phyloP scores from a whole-genome alignment of 345 rosid species.

The Populus nigra region DNA sequence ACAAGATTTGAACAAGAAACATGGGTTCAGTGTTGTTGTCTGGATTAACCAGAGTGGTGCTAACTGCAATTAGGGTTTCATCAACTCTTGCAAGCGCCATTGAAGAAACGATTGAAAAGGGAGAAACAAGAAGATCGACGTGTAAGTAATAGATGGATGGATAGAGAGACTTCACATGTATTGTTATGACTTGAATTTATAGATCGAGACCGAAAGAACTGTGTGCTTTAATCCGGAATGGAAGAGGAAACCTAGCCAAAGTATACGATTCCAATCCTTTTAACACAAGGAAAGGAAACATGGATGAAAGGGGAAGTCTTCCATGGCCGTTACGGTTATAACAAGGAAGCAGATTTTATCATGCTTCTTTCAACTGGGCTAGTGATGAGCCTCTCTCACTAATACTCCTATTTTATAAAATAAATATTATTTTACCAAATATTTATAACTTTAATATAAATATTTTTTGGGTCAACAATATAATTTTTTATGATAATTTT shows the following conservation, averaged over 20 bases:
- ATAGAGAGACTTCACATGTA: background rate
- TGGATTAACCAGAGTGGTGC: background rate
- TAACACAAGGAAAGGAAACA: too few species aligned
- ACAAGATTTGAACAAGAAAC: background rate
- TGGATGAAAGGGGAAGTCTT: too few species aligned
- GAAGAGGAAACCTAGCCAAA: background rate
- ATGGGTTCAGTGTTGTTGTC: background rate
- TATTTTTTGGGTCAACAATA: too few species aligned
- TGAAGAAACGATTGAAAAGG: background rate
- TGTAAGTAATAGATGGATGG: background rate
- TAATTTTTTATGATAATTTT: too few species aligned
- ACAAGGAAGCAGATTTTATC: too few species aligned
- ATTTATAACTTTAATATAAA: too few species aligned
- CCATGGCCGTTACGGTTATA: too few species aligned
- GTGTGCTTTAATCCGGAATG: background rate
- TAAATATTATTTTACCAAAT: too few species aligned
- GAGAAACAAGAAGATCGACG: background rate
- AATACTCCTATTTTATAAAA: too few species aligned
- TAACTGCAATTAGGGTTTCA: background rate
- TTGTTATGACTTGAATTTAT: background rate
- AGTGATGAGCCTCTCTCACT: too few species aligned
- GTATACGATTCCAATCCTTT: too few species aligned
- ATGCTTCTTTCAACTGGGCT: too few species aligned
- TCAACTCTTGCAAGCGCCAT: background rate
- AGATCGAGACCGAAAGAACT: background rate